phyloP scores from a whole-genome alignment of 1,284 basidiomycete species.

The Cutaneotrichosporon arboriforme region DNA sequence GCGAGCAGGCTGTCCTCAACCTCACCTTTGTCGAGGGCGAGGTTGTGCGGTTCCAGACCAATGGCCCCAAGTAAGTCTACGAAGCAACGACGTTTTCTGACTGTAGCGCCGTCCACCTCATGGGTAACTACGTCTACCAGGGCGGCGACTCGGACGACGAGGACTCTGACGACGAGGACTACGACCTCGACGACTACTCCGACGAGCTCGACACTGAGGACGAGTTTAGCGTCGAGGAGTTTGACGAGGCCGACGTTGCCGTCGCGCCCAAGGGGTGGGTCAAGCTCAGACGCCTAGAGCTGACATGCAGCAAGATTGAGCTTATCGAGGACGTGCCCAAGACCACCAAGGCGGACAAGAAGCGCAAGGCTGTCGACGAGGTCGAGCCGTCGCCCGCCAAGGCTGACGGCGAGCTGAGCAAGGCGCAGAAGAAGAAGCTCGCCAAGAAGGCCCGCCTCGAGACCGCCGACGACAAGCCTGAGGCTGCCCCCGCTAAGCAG shows the following conservation, averaged over 20 bases:
- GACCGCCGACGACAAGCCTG: slow-evolving; percentile 51
- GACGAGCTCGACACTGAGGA: slow-evolving; percentile 51
- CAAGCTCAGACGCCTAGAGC: not conserved
- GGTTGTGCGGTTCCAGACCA: slow-evolving; percentile 63
- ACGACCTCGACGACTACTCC: slow-evolving; percentile 50
- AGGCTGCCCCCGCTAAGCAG: slow-evolving; percentile 39
- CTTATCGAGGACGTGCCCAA: slow-evolving; percentile 31
- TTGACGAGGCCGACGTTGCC: slow-evolving; percentile 47
- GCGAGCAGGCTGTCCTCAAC: slow-evolving; percentile 72
- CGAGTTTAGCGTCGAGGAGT: slow-evolving; percentile 51
- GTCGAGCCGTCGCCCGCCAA: slow-evolving; percentile 11
- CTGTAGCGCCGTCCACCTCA: slow-evolving; percentile 69
- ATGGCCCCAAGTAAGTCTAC: slow-evolving; percentile 68
- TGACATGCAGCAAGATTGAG: slow-evolving; percentile 32
- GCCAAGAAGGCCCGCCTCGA: slow-evolving; percentile 45
- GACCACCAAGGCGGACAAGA: slow-evolving; percentile 10
- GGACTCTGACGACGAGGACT: slow-evolving; percentile 46
- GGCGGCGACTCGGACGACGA: slow-evolving; percentile 45
- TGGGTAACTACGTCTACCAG: slow-evolving; percentile 77
- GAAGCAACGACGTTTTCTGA: slow-evolving; percentile 16
- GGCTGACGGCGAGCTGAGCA: slow-evolving; percentile 26
- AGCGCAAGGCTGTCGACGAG: slow-evolving; percentile 19
- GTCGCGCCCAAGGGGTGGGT: slow-evolving; percentile 28
- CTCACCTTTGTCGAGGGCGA: slow-evolving; percentile 70
- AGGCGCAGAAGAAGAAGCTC: slow-evolving; percentile 48